Conservation (phyloP, 345 rosid genomes). For the Populus nigra region DNA sequence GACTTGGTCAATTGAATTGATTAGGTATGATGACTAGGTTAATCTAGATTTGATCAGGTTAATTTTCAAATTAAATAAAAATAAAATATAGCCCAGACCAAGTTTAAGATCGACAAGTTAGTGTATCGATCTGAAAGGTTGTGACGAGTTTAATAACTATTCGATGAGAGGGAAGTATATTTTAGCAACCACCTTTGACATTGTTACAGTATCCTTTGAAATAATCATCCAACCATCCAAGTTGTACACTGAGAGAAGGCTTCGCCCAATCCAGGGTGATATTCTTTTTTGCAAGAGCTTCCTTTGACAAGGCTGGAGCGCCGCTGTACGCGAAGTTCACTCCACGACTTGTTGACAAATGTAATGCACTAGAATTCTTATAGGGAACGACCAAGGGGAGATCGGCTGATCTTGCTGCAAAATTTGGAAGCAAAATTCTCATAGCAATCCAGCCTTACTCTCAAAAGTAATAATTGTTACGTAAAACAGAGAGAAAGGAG, state of each 20-base stretch:
- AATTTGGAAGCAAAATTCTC: not conserved
- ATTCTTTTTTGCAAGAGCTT: not conserved
- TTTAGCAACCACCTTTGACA: not conserved
- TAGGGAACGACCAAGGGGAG: not conserved
- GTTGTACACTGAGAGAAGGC: not conserved
- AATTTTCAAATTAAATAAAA: too few relatives aligned
- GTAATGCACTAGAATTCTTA: not conserved
- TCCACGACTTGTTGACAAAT: not conserved
- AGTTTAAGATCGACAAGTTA: too few relatives aligned
- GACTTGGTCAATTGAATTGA: too few relatives aligned
- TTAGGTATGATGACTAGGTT: too few relatives aligned
- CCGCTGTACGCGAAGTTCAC: conserved; percentile 8
- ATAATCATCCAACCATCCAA: not conserved
- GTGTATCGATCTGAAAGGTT: too few relatives aligned
- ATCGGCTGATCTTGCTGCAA: conserved; percentile 11
- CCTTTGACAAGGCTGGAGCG: not conserved
- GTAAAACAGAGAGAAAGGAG: too few relatives aligned
- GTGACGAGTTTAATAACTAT: too few relatives aligned
- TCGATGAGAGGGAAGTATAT: too few relatives aligned
- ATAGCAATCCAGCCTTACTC: not conserved
- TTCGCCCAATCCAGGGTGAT: not conserved
- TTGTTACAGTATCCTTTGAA: not conserved
- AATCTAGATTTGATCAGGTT: too few relatives aligned
- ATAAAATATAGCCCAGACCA: too few relatives aligned
- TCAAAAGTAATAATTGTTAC: too few relatives aligned